Evolutionary conservation across 352 stramenopile genomes (phyloP).

Genomic region (Phytophthora foliorum): DNA sequence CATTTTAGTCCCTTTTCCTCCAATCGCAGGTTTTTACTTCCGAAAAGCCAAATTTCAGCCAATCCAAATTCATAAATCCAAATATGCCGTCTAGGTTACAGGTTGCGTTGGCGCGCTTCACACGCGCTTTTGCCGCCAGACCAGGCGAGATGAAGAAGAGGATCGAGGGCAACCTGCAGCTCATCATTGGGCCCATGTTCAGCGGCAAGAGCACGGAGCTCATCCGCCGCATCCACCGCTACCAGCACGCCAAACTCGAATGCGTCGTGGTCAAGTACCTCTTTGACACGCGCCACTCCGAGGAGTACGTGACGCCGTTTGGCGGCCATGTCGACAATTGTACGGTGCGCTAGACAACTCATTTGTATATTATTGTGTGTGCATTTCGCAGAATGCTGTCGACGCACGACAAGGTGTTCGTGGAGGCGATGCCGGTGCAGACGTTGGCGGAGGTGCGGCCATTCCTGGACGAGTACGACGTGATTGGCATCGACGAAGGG

Average conservation of each 20-base stretch:
- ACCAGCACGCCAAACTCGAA: slow-evolving; percentile 81
- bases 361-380: background rate
- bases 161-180: slow-evolving; percentile 72
- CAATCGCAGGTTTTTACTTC: too few relatives aligned
- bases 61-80: too few relatives aligned
- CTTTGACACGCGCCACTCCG: slow-evolving; percentile 83
- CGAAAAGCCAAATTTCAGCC: too few relatives aligned
- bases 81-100: too few relatives aligned
- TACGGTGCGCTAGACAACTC: background rate
- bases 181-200: slow-evolving; percentile 91
- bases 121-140: slow-evolving; percentile 9
- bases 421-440: slow-evolving; percentile 72
- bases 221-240: slow-evolving; percentile 83
- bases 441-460: slow-evolving; percentile 63
- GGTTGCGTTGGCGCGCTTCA: background rate
- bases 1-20: too few relatives aligned
- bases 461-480: slow-evolving; percentile 74
- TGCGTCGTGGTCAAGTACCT: slow-evolving; percentile 88
- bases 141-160: slow-evolving; percentile 37
- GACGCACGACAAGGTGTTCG: slow-evolving; percentile 83
- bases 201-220: slow-evolving; percentile 91
- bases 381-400: slow-evolving; percentile 59
- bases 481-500: slow-evolving; percentile 89
- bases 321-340: background rate
- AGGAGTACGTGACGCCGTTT: slow-evolving; percentile 48